Evolutionary conservation across 352 stramenopile species (phyloP).

Genomic region (Globisporangium abappressorium): DNA sequence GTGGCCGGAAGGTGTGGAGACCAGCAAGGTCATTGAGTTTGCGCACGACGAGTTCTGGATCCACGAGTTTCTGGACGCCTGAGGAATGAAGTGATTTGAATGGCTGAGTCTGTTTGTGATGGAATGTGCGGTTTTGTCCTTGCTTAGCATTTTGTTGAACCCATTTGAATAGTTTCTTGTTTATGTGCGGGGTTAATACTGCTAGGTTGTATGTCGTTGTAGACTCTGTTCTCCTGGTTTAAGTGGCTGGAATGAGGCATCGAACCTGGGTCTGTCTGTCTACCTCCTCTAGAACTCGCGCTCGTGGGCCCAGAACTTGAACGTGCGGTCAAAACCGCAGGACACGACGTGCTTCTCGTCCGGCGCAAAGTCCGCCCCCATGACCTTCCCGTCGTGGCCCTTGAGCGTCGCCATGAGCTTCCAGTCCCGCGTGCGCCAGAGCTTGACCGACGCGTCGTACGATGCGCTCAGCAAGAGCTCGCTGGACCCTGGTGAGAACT

Average conservation of each 20-base stretch:
- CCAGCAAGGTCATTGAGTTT: constrained; percentile 2
- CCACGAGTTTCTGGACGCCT: constrained; percentile 2
- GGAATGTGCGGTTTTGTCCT: too few species aligned
- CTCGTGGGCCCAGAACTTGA: constrained; percentile 92
- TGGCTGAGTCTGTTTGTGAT: too few species aligned
- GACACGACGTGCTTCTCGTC: constrained; percentile 89
- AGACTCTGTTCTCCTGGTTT: background rate
- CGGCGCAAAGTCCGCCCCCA: constrained; percentile 89
- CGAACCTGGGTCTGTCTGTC: background rate
- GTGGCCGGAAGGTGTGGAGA: constrained; percentile 3
- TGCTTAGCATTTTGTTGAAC: too few species aligned
- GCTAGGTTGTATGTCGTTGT: background rate
- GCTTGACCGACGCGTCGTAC: constrained; percentile 94
- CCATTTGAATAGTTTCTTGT: too few species aligned
- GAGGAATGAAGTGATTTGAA: background rate
- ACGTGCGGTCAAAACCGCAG: constrained; percentile 89
- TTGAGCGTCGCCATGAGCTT: constrained; percentile 84
- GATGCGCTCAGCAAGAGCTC: constrained; percentile 91
- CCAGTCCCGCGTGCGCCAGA: constrained; percentile 95
- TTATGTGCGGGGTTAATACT: background rate
- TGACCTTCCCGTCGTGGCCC: constrained; percentile 95
- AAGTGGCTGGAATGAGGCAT: background rate
- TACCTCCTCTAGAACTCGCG: constrained; percentile 70
- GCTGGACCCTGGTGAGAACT: constrained; percentile 71
- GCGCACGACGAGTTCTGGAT: constrained; percentile 3